Evolutionary conservation across 1,284 basidiomycete genomes (phyloP).

Genomic region (Tetrapyrgos nigripes): DNA sequence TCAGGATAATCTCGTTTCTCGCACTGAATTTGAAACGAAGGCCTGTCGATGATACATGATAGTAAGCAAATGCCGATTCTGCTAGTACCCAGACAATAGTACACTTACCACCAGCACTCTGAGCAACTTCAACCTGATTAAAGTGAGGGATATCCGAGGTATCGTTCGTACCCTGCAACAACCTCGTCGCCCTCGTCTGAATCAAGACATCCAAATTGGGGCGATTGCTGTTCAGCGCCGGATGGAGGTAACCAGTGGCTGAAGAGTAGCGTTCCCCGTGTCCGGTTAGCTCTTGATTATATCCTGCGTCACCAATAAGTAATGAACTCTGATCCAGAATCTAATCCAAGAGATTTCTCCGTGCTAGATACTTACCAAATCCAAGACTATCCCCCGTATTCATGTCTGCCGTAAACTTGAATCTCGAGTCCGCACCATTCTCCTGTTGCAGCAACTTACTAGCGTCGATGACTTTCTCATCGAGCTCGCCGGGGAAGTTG

Average conservation of each 20-base stretch:
- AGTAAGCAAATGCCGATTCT: constrained; percentile 1
- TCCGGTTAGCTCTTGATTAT: too few species aligned
- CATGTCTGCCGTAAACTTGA: constrained; percentile 46
- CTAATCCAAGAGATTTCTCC: too few species aligned
- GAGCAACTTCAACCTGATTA: constrained; percentile 36
- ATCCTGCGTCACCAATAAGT: too few species aligned
- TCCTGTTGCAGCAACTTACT: too few species aligned
- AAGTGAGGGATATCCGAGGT: neutral
- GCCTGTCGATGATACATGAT: neutral
- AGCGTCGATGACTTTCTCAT: constrained; percentile 39
- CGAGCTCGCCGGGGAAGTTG: too few species aligned
- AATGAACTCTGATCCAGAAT: too few species aligned
- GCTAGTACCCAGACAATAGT: neutral
- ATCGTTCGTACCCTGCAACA: constrained; percentile 15
- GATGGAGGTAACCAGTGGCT: constrained; percentile 7
- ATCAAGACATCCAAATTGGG: constrained; percentile 24
- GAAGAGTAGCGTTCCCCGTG: constrained; percentile 8
- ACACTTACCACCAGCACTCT: constrained; percentile 23
- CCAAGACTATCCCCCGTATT: too few species aligned
- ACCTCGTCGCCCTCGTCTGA: too few species aligned
- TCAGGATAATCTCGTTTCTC: too few species aligned
- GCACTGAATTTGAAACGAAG: too few species aligned
- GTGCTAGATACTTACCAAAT: constrained; percentile 38
- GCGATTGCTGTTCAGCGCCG: constrained; percentile 8
- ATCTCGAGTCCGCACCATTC: constrained; percentile 44